Percentiles rank a stretch among this genome's conserved stretches.
These are phyloP conservation scores for Clarkia xantiana DNA, from an alignment of 345 rosid species.

Conservation along the genomic window DNA sequence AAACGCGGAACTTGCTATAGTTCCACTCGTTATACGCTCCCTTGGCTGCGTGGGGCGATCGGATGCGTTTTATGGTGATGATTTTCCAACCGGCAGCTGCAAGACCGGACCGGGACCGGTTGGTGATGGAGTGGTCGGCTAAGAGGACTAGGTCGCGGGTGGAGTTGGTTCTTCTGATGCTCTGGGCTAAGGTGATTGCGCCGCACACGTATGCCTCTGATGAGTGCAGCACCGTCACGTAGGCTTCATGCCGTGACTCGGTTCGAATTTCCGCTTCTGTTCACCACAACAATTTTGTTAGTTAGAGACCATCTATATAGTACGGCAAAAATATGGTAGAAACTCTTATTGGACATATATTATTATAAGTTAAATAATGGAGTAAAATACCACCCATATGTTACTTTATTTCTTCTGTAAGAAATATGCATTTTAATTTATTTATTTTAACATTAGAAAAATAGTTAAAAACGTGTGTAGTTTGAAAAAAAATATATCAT, in stretches of 20 bases:
- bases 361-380: too few species aligned
- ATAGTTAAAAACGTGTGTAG: too few species aligned
- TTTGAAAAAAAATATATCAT: too few species aligned
- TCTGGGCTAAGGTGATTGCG: constrained; percentile 72
- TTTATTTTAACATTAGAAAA: too few species aligned
- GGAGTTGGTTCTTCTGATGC: constrained; percentile 43
- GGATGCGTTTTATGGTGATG: constrained; percentile 30
- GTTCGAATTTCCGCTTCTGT: too few species aligned
- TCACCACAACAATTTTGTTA: too few species aligned
- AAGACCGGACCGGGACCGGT: constrained; percentile 32
- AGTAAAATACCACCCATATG: too few species aligned
- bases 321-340: too few species aligned
- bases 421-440: too few species aligned
- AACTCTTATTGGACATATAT: too few species aligned
- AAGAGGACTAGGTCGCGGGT: constrained; percentile 50
- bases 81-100: constrained; percentile 57
- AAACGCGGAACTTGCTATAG: constrained; percentile 66
- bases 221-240: constrained; percentile 70
- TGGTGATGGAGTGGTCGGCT: constrained; percentile 37
- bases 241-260: constrained; percentile 22
- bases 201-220: constrained; percentile 82
- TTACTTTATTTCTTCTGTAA: too few species aligned
- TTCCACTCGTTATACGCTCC: constrained; percentile 79
- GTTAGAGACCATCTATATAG: too few species aligned
- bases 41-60: constrained; percentile 42